Evolutionary conservation across 495 filamentous ascomycete species (phyloP).

Genomic region (Stereocaulon alpinum): DNA sequence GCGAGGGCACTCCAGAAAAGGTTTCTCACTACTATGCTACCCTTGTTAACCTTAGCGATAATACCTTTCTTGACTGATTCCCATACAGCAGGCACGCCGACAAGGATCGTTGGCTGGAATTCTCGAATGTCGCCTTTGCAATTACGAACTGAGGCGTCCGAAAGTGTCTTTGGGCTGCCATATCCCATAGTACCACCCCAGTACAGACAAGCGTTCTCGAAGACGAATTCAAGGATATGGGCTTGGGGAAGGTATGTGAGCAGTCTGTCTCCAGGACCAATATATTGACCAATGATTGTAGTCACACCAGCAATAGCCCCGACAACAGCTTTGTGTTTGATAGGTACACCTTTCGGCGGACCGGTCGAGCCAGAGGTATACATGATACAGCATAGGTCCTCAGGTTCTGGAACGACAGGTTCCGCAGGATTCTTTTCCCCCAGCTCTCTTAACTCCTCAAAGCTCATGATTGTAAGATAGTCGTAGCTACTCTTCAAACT

Average conservation of each 20-base stretch:
- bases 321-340: slow-evolving; percentile 83
- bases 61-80: slow-evolving; percentile 98
- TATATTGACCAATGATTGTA: slow-evolving; percentile 71
- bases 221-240: slow-evolving; percentile 95
- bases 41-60: slow-evolving; percentile 69
- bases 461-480: slow-evolving; percentile 64
- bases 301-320: slow-evolving; percentile 84
- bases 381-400: slow-evolving; percentile 97
- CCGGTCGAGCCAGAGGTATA: slow-evolving; percentile 99
- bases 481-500: slow-evolving; percentile 60
- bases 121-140: slow-evolving; percentile 94
- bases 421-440: slow-evolving; percentile 79
- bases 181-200: slow-evolving; percentile 98
- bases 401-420: slow-evolving; percentile 64
- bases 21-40: slow-evolving; percentile 59
- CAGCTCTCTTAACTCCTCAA: slow-evolving; percentile 73
- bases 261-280: slow-evolving; percentile 76
- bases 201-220: slow-evolving; percentile 83
- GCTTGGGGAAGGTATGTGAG: slow-evolving; percentile 89
- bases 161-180: slow-evolving; percentile 86
- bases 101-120: slow-evolving; percentile 81
- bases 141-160: slow-evolving; percentile 80
- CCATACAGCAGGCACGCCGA: slow-evolving; percentile 95
- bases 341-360: slow-evolving; percentile 85
- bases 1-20: slow-evolving; percentile 89